Evolutionary conservation across 768 basidiomycete genomes (phyloP).

Genomic region (Kwoniella europaea): DNA sequence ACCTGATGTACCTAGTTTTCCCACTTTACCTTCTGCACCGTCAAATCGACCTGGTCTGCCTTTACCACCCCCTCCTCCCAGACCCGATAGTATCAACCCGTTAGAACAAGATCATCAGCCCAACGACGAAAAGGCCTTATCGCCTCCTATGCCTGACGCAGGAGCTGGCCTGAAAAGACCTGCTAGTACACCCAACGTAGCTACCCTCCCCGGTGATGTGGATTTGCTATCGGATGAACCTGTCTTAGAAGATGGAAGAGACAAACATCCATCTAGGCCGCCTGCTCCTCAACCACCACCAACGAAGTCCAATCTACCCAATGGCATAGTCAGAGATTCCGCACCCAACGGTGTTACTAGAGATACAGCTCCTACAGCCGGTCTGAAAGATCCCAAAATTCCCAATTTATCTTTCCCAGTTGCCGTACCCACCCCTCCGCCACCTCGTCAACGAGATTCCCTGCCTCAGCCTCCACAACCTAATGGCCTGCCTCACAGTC

Average conservation of each 20-base stretch:
- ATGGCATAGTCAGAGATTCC: slow-evolving; percentile 14
- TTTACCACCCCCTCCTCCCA: slow-evolving; percentile 27
- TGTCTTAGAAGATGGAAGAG: slow-evolving; percentile 9
- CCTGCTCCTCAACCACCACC: slow-evolving; percentile 4
- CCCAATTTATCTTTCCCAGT: slow-evolving; percentile 31
- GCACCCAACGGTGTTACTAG: slow-evolving; percentile 5
- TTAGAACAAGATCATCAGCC: neutral
- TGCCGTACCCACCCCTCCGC: slow-evolving; percentile 36
- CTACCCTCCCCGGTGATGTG: slow-evolving; percentile 23
- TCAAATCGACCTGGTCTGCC: slow-evolving; percentile 30
- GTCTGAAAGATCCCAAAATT: slow-evolving; percentile 2
- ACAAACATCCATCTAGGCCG: slow-evolving; percentile 18
- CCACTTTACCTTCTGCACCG: slow-evolving; percentile 45
- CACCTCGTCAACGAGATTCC: slow-evolving; percentile 3
- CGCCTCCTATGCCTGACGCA: slow-evolving; percentile 27
- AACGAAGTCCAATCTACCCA: slow-evolving; percentile 1
- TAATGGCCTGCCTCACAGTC: slow-evolving; percentile 35
- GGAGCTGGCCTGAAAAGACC: slow-evolving; percentile 24
- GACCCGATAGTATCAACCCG: slow-evolving; percentile 22
- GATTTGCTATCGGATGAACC: slow-evolving; percentile 18
- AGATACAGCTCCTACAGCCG: slow-evolving; percentile 9
- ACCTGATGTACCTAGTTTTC: slow-evolving; percentile 44
- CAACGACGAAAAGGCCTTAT: slow-evolving; percentile 2
- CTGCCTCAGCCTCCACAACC: slow-evolving; percentile 10
- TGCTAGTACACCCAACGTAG: slow-evolving; percentile 28